Evolutionary conservation across 2,329 filamentous ascomycete genomes (phyloP).

Genomic region (Fusarium sp.): DNA sequence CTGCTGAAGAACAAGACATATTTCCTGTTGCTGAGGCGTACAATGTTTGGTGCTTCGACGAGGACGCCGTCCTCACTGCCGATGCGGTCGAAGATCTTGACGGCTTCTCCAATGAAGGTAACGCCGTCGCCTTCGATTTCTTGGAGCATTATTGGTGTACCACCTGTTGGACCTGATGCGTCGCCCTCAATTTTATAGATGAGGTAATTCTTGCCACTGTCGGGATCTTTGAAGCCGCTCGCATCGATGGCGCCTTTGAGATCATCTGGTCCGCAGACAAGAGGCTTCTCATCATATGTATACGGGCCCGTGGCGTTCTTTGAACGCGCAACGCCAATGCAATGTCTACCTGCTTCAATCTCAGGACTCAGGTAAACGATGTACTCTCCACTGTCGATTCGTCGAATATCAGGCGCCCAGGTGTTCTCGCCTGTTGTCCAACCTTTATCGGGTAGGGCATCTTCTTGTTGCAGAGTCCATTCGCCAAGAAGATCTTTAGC

Average conservation of each 20-base stretch:
- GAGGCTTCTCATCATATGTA: not conserved
- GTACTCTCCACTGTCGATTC: not conserved
- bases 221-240: slow-evolving; percentile 9
- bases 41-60: slow-evolving; percentile 10
- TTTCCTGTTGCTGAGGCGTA: not conserved
- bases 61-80: not conserved
- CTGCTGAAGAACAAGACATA: slow-evolving; percentile 18
- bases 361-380: slow-evolving; percentile 3
- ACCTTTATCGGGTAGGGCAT: slow-evolving; percentile 4
- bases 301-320: not conserved
- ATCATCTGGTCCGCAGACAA: not conserved
- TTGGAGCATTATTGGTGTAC: slow-evolving; percentile 10
- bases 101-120: not conserved
- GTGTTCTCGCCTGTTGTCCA: slow-evolving; percentile 14
- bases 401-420: slow-evolving; percentile 14
- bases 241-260: slow-evolving; percentile 9
- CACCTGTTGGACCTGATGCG: slow-evolving; percentile 2
- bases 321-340: slow-evolving; percentile 15
- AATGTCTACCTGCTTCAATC: not conserved
- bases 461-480: not conserved
- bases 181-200: slow-evolving; percentile 15
- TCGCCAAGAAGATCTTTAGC: not conserved
- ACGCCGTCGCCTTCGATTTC: slow-evolving; percentile 4
- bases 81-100: slow-evolving; percentile 10
- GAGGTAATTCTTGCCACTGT: not conserved